Evolutionary conservation across 2,329 filamentous ascomycete genomes (phyloP), one percentile per base, ranked within the genome.

Genomic region (Sporothrix inflata): DNA sequence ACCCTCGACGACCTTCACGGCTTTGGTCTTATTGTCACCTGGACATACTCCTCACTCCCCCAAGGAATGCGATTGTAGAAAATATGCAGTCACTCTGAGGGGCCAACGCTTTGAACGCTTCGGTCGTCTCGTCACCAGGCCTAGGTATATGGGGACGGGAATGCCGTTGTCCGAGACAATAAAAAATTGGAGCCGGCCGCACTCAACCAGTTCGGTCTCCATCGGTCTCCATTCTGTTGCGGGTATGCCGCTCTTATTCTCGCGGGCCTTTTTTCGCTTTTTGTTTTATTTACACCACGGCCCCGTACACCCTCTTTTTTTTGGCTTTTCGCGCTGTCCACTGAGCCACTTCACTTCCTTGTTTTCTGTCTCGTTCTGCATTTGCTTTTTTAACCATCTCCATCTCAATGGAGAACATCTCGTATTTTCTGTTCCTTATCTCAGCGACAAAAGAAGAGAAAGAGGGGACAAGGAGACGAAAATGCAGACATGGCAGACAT

Each of bases 161-260:
- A 66, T 66, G 61, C 42, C 16, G 42, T 49, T 66, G 61, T 49
- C 61, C 21, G 21, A 66, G 40, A 49, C 61, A 34, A 3, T 16
- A 19, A 49, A 66, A 34, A 47, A n/a, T 30, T 30, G 14, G 24
- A 34, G n/a, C n/a, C n/a, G 1, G 34, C n/a, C 34, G 42, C 9
- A 8, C 57, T 42, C n/a, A 6, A 63, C 11, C 40, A 24, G n/a
- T 24, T 24, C 34, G 6, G 57, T 61, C 57, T 40, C 55, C 3
- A 14, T 24, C 9, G 49, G 3, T n/a, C 21, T 27, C 51, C 51
- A 21, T 21, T 42, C 14, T 42, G 19, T 24, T 16, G 11, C 16
- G 34, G n/a, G 24, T 61, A 14, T 9, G 16, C 34, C 55, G 55
- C 2, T 40, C 34, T 61, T 30, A n/a, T 27, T 47, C 11, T 34